Evolutionary conservation across 768 basidiomycete species (phyloP), one percentile per base, ranked within the genome.

Genomic region (Leccinellum albellum): DNA sequence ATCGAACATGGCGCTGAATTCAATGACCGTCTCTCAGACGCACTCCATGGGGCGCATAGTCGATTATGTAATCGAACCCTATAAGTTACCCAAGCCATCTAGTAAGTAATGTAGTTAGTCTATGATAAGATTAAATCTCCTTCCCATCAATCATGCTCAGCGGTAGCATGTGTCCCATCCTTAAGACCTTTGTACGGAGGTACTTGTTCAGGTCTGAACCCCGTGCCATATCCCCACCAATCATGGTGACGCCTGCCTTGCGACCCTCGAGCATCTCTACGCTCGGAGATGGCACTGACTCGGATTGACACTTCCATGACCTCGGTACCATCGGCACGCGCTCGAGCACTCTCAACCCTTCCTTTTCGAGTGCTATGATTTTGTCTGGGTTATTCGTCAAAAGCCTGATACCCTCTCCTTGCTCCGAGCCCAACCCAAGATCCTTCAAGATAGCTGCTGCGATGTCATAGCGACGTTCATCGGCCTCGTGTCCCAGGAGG

Each of bases 351-450:
- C 71, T 74, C 52, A 99, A 9, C 3, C 93, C 91, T 71, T 98
- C 96, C 64, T 78, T 80, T 73, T 88, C 82, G 63, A 98, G 74
- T 46, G 94, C 94, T 60, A 84, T 80, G 42, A 99, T 88, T 75
- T 99, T 99, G 74, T 95, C 95, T 10, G 97, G 97, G 73, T 99
- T 99, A 74, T 99, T 99, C 57, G 97, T 99, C 73, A 99, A 75
- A 61, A 98, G 75, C 55, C 89, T 78, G 53, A 95, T 82, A 46
- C 84, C 83, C 65, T 82, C 81, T 59, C 73, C 78, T 51, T 70
- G 52, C 58, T 82, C 80, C 23, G 73, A 75, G 7, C 84, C 89
- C 14, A 98, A 74, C 7, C 88, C 89, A 2, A 98, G 77, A 72
- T 99, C 97, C 5, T 85, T 82, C 60, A 98, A 71, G 61, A 98